phyloP scores from a whole-genome alignment of 2,329 filamentous ascomycete species.

The Graphilbum ipis-grandicollis region DNA sequence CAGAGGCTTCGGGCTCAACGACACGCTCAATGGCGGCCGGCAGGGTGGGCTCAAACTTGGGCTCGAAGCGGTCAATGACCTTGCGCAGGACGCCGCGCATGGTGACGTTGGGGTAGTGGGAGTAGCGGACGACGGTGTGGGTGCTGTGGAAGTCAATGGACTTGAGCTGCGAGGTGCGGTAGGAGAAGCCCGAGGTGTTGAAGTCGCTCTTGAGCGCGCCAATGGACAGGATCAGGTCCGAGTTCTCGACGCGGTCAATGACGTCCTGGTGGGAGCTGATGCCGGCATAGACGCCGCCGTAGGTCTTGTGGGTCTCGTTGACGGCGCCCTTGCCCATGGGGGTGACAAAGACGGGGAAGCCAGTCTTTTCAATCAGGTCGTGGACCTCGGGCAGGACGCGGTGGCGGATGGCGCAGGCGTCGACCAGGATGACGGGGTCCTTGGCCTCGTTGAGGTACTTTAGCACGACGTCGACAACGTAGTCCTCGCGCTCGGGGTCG shows the following conservation, averaged over 20 bases:
- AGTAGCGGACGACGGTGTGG: conserved; percentile 56
- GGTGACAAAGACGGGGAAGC: conserved; percentile 69
- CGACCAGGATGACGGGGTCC: conserved; percentile 62
- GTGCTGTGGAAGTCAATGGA: conserved; percentile 70
- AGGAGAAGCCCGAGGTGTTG: conserved; percentile 71
- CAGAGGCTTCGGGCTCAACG: conserved; percentile 3
- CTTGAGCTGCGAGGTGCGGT: conserved; percentile 57
- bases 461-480: conserved; percentile 65
- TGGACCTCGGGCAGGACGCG: conserved; percentile 56
- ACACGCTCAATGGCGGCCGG: conserved; percentile 30
- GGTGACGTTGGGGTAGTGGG: conserved; percentile 58
- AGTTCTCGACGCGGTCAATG: conserved; percentile 44
- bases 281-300: conserved; percentile 75
- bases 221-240: conserved; percentile 54
- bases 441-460: conserved; percentile 49
- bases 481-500: conserved; percentile 55
- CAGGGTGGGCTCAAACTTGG: conserved; percentile 36
- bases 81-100: conserved; percentile 67
- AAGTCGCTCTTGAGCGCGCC: conserved; percentile 57
- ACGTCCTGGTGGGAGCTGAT: conserved; percentile 51
- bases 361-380: conserved; percentile 53
- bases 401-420: conserved; percentile 69
- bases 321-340: conserved; percentile 82
- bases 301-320: conserved; percentile 58
- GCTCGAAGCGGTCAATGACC: conserved; percentile 41